Conservation (phyloP, 2,329 filamentous ascomycete species). For the Coniochaeta sp. region DNA sequence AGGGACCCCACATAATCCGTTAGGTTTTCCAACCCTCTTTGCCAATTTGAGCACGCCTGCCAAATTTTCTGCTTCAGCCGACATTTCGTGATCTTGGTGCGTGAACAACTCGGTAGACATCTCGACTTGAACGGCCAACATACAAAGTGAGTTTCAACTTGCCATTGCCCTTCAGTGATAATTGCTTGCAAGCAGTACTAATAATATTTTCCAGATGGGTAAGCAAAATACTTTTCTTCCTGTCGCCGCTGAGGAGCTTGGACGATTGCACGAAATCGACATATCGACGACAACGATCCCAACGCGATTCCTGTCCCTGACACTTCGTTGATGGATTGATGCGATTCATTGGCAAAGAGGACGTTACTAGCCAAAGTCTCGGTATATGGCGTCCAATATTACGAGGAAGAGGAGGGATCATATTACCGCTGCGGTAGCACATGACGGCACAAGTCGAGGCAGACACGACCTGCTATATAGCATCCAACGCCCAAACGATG, state of each 20-base stretch:
- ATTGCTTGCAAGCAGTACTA: neutral
- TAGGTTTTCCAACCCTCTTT: conserved; percentile 21
- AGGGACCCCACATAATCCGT: neutral
- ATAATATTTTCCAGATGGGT: conserved; percentile 45
- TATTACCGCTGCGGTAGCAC: neutral
- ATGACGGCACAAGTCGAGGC: neutral
- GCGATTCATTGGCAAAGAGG: neutral
- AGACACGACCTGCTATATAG: neutral
- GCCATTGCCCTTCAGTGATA: neutral
- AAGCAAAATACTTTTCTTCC: conserved; percentile 30
- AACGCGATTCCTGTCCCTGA: neutral
- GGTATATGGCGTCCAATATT: neutral
- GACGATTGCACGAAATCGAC: neutral
- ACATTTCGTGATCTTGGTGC: conserved; percentile 2
- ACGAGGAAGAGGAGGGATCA: neutral
- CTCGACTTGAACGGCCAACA: conserved; percentile 36
- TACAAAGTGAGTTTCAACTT: conserved; percentile 37
- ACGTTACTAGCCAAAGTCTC: neutral
- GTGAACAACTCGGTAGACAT: conserved; percentile 19
- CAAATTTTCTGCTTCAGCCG: conserved; percentile 2
- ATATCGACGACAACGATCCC: neutral
- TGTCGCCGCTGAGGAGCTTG: neutral
- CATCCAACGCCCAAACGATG: neutral
- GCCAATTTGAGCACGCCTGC: conserved; percentile 1
- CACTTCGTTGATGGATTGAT: neutral